Evolutionary conservation across 495 filamentous ascomycete genomes (phyloP).

Genomic region (Terfezia claveryi): DNA sequence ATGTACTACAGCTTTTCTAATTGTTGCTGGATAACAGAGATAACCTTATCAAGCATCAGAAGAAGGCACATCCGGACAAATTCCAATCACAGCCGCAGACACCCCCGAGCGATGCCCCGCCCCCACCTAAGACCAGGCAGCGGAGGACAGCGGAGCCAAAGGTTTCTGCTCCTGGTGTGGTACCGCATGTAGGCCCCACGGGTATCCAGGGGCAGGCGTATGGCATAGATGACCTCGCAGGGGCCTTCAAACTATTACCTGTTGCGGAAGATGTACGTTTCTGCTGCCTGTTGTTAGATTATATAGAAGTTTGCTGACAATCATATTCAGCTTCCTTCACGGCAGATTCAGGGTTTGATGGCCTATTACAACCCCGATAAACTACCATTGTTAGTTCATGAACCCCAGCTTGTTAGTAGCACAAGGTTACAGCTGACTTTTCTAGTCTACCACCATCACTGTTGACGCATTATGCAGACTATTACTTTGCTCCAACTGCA

Average conservation of each 20-base stretch:
- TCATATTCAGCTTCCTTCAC: not conserved
- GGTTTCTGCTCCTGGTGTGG: not conserved
- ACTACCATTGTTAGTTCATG: slow-evolving; percentile 11
- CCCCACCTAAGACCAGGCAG: not conserved
- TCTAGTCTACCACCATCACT: slow-evolving; percentile 13
- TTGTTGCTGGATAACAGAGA: slow-evolving; percentile 3
- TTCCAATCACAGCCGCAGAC: not conserved
- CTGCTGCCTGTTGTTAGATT: not conserved
- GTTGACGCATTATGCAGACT: slow-evolving; percentile 13
- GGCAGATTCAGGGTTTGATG: slow-evolving; percentile 3
- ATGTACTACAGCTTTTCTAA: not conserved
- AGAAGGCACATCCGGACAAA: slow-evolving; percentile 13
- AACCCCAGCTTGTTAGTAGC: not conserved
- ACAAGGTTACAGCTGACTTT: not conserved
- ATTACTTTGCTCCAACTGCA: slow-evolving; percentile 13
- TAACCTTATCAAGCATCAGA: slow-evolving; percentile 16
- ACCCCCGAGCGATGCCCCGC: not conserved
- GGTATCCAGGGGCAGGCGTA: not conserved
- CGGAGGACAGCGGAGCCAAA: not conserved
- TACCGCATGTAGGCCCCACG: not conserved
- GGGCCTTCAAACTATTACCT: slow-evolving; percentile 4
- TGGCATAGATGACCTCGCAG: not conserved
- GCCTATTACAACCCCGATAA: slow-evolving; percentile 11
- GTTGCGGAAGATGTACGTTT: slow-evolving; percentile 10
- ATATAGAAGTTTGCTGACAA: not conserved